Base-by-base conservation (phyloP, 306 rosid species). In the Cotoneaster glaucophyllus region DNA sequence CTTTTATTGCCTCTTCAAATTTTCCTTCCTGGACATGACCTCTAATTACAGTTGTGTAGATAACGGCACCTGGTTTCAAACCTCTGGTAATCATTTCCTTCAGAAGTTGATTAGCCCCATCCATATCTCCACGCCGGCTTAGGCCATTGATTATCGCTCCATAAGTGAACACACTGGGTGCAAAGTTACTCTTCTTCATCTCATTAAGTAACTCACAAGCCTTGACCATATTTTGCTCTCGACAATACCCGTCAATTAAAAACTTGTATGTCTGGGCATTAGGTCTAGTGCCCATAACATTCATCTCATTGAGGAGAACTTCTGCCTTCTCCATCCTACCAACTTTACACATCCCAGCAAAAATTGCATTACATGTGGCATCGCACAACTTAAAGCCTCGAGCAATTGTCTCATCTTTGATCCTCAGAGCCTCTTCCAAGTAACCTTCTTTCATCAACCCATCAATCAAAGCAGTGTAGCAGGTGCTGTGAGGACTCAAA, bases 181-280 rank as follows among this genome's bases (percentile, higher is more conserved):
- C 65, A 73, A 81, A 68, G 43, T 79, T 77, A 79, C 59, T 69
- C 67, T 69, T 81, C 77, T 84, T 81, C 87, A 86, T 84, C 71
- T 86, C 84, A 22, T 58, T 74, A 67, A 81, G 72, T 28, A 81
- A 24, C 62, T 67, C 77, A 62, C 12, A 79, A 65, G 82, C 87
- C 43, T 64, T 70, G 11, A 22, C 61, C 80, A 61, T 45, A 34
- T 84, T 50, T 26, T 70, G 72, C 41, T 75, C 34, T 64, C 71
- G 79, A 57, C 70, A 84, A 82, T 79, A 86, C 37, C 83, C 87
- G 13, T 84, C 86, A 63, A 86, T 84, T 61, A 86, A 28, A 13
- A 19, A 45, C 68, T 75, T 77, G 43, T 66, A 86, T 31, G 77
- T 84, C 59, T 71, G 69, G 21, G 65, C 31, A 67, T 81, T 81